Evolutionary conservation across 805 yeast genomes (phyloP).

Genomic region (Barnettozyma botsteinii): DNA sequence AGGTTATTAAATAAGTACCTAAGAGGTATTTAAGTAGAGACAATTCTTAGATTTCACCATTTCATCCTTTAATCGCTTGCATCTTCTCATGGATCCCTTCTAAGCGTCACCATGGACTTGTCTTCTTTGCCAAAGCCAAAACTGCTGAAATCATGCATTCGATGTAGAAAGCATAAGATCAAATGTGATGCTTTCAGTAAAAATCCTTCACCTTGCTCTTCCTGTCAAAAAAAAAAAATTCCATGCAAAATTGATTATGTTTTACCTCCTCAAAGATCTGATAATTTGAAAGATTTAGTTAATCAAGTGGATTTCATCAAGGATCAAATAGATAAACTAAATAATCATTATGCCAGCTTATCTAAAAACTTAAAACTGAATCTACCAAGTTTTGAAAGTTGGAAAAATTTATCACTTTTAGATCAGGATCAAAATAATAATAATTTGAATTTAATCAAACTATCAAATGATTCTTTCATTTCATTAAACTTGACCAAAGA

Average conservation of each 20-base stretch:
- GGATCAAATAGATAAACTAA: conserved; percentile 9
- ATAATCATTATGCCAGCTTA: conserved; percentile 11
- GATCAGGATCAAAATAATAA: not conserved
- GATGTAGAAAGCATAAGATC: conserved; percentile 63
- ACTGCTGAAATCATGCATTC: conserved; percentile 50
- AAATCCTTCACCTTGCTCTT: conserved; percentile 51
- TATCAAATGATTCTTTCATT: conserved; percentile 13
- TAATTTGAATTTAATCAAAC: conserved; percentile 9
- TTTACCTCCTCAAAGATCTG: conserved; percentile 39
- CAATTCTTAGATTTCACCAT: too few relatives aligned
- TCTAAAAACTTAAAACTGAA: conserved; percentile 11
- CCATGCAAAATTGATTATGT: conserved; percentile 52
- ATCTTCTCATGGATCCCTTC: too few relatives aligned
- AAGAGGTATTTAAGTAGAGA: too few relatives aligned
- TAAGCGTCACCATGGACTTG: conserved; percentile 1
- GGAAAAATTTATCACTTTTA: conserved; percentile 8
- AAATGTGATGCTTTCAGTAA: conserved; percentile 53
- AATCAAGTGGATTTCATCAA: conserved; percentile 16
- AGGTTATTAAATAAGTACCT: too few relatives aligned
- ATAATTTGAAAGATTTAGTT: conserved; percentile 22
- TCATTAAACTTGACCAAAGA: conserved; percentile 10
- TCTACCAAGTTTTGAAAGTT: conserved; percentile 16
- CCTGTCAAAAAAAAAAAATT: conserved; percentile 46
- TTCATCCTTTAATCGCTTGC: too few relatives aligned
- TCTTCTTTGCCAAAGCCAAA: conserved; percentile 29